Base-by-base conservation (phyloP, 1,284 basidiomycete genomes). In the Boletus smithii region DNA sequence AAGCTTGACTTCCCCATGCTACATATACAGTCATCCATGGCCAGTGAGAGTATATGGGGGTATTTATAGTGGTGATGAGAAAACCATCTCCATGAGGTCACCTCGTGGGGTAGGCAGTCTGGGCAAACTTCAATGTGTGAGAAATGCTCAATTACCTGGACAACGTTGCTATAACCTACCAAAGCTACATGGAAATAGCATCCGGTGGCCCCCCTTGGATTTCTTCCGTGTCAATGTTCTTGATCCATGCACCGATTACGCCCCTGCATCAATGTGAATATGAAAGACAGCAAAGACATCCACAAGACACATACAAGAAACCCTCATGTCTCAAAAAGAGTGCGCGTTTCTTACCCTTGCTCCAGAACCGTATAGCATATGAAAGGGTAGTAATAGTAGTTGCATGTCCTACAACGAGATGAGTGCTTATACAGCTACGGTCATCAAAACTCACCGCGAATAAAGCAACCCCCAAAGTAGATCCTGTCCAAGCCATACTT, bases 291-390 rank as follows among this genome's bases (percentile, higher is more conserved):
- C 9, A 16, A n/a, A 59, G 9, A 45, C 44, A 45, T 22, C 33
- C 34, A 36, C 33, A 49, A 42, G 13, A 45, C 16, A 83, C 94
- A 70, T 73, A 97, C 80, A 99, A 71, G 75, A 98, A 99, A 4
- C 97, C 97, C 73, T 99, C 97, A 64, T 99, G 97, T 53, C 97
- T 83, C 48, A 99, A 75, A 76, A 99, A 99, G 59, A 97, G 79
- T 35, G 97, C 97, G 29, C 92, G 83, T 71, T 98, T 99, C 23
- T 88, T 95, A 1, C 97, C 97, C 69, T 97, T 95, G 63, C 92
- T 95, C 97, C 97, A 99, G 76, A 99, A 99, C 30, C 97, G 88
- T 68, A 99, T 99, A 37, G 97, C 97, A 71, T 99, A 99, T 20
- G 94, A 97, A 32, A 99, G 77, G 11, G 97, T 99, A 24, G 93